Evolutionary conservation across 805 yeast genomes (phyloP).

Genomic region (Ogataea corticis): DNA sequence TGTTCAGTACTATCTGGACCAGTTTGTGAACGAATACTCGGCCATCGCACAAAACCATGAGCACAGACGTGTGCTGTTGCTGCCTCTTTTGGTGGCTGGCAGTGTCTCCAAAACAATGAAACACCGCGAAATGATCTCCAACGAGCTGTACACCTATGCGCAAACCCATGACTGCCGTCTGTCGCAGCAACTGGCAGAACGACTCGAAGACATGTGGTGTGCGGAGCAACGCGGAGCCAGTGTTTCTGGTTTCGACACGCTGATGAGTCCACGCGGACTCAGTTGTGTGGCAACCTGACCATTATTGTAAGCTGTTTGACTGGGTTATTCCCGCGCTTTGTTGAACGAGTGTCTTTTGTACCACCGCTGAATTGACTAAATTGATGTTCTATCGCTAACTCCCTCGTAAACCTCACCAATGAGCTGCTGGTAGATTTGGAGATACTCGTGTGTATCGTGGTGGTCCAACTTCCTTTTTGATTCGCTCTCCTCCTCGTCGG

Average conservation of each 20-base stretch:
- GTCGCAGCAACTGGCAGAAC: slow-evolving; percentile 18
- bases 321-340: neutral
- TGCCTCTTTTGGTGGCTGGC: slow-evolving; percentile 33
- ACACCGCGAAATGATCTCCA: slow-evolving; percentile 29
- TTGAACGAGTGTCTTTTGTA: neutral
- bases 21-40: slow-evolving; percentile 20
- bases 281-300: slow-evolving; percentile 9
- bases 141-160: slow-evolving; percentile 25
- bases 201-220: slow-evolving; percentile 33
- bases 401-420: slow-evolving; percentile 40
- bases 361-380: slow-evolving; percentile 13
- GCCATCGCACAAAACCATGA: slow-evolving; percentile 4
- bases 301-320: neutral
- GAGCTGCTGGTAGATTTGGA: slow-evolving; percentile 25
- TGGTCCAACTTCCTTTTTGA: slow-evolving; percentile 9
- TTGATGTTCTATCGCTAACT: slow-evolving; percentile 35
- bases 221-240: slow-evolving; percentile 22
- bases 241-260: slow-evolving; percentile 16
- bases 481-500: slow-evolving; percentile 4
- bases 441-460: slow-evolving; percentile 6
- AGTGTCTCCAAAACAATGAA: slow-evolving; percentile 26
- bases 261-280: slow-evolving; percentile 22
- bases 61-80: slow-evolving; percentile 7
- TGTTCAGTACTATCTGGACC: slow-evolving; percentile 29
- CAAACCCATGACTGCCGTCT: slow-evolving; percentile 13